These are phyloP conservation scores for Heritiera littoralis DNA, from an alignment of 345 rosid genomes.

Conservation along the genomic window DNA sequence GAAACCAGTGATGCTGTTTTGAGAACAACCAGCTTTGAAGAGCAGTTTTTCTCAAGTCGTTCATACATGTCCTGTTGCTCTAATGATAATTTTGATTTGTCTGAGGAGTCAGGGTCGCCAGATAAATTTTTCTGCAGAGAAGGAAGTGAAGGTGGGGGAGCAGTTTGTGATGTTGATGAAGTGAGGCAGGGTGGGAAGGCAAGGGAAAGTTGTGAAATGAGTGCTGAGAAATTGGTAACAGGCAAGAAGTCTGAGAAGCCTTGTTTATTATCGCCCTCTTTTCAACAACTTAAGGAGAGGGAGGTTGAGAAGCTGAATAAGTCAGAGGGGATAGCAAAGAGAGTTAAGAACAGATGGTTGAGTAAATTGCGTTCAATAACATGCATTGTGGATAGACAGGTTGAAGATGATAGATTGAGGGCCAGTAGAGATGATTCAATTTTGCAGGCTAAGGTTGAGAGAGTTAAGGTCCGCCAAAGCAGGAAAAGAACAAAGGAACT, in stretches of 20 bases:
- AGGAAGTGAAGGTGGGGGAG: slow-evolving; percentile 35
- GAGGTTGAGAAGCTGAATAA: slow-evolving; percentile 35
- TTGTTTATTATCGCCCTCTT: slow-evolving; percentile 27
- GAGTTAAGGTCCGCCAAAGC: slow-evolving; percentile 67
- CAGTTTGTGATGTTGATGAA: slow-evolving; percentile 32
- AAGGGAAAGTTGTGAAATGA: slow-evolving; percentile 25
- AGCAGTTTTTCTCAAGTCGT: slow-evolving; percentile 50
- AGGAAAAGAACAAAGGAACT: slow-evolving; percentile 67
- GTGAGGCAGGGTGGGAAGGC: slow-evolving; percentile 23
- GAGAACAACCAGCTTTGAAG: slow-evolving; percentile 44
- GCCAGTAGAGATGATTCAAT: slow-evolving; percentile 28
- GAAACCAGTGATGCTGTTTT: slow-evolving; percentile 51
- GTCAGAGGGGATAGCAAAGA: slow-evolving; percentile 33
- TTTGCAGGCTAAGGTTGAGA: slow-evolving; percentile 43
- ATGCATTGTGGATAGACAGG: slow-evolving; percentile 49
- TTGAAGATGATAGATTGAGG: slow-evolving; percentile 39
- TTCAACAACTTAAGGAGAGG: slow-evolving; percentile 27
- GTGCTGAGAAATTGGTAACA: slow-evolving; percentile 18
- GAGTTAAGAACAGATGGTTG: slow-evolving; percentile 63
- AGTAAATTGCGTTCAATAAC: slow-evolving; percentile 55
- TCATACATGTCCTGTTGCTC: slow-evolving; percentile 44
- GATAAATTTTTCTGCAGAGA: slow-evolving; percentile 38
- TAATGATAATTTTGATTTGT: slow-evolving; percentile 40
- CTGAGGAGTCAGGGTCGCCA: slow-evolving; percentile 36
- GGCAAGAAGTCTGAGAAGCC: slow-evolving; percentile 16